A percentile compares a stretch with the other conserved stretches of the same genome.
Evolutionary conservation across 2,329 filamentous ascomycete genomes (phyloP).

Genomic region (Scedosporium apiospermum): DNA sequence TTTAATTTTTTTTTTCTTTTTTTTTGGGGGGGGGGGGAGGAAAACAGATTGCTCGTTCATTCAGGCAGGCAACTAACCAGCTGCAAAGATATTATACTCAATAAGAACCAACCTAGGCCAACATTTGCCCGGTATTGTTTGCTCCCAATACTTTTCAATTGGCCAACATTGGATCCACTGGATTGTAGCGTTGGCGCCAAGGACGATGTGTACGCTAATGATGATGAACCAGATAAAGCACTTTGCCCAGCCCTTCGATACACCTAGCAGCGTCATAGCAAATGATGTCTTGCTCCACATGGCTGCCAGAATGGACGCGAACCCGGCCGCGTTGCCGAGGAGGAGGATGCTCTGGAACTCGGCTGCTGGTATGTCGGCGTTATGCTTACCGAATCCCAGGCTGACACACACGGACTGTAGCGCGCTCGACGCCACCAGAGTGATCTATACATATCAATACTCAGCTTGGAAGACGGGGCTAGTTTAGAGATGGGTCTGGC

Average conservation of each 20-base stretch:
- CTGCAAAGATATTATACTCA: slow-evolving; percentile 6
- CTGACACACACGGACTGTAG: slow-evolving; percentile 2
- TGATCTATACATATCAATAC: background rate
- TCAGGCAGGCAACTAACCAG: slow-evolving; percentile 4
- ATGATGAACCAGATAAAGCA: slow-evolving; percentile 23
- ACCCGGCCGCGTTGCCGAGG: background rate
- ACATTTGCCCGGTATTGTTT: background rate
- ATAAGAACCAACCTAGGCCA: background rate
- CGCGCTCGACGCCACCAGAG: slow-evolving; percentile 9
- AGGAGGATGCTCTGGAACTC: background rate
- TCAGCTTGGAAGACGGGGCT: background rate
- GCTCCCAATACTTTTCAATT: background rate
- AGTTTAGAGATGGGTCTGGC: background rate
- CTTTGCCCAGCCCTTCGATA: slow-evolving; percentile 17
- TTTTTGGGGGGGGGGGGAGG: background rate
- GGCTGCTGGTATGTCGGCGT: slow-evolving; percentile 3
- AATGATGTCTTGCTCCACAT: slow-evolving; percentile 28
- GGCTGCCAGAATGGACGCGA: slow-evolving; percentile 19
- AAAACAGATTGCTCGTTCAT: too few species aligned
- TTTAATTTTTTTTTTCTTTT: background rate
- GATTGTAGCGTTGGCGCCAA: background rate
- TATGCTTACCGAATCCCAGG: slow-evolving; percentile 3
- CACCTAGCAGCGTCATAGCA: slow-evolving; percentile 23
- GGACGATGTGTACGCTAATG: slow-evolving; percentile 18
- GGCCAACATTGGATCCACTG: slow-evolving; percentile 1